Percentiles rank a stretch among this genome's conserved stretches.
phyloP scores from a whole-genome alignment of 1,284 basidiomycete genomes.

The Ustilago cynodontis region DNA sequence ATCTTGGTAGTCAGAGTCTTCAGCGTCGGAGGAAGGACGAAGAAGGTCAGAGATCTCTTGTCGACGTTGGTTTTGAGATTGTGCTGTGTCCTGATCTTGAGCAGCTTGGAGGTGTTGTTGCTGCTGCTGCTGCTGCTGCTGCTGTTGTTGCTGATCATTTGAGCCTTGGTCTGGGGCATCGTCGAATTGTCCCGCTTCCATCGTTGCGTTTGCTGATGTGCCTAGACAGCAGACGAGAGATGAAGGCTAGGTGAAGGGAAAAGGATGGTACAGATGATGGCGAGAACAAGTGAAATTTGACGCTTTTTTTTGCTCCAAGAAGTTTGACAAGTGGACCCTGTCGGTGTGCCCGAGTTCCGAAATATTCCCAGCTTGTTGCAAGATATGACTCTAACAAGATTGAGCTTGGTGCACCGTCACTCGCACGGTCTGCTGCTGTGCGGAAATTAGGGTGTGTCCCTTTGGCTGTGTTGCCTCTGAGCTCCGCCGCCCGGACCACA shows the following conservation, averaged over 20 bases:
- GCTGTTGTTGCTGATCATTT: background rate
- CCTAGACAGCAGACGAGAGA: background rate
- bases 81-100: slow-evolving; percentile 32
- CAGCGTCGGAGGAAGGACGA: slow-evolving; percentile 37
- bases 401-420: background rate
- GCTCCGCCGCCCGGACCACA: slow-evolving; percentile 21
- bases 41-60: slow-evolving; percentile 44
- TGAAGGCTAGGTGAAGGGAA: background rate
- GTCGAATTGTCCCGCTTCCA: slow-evolving; percentile 51
- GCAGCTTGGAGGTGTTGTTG: slow-evolving; percentile 11
- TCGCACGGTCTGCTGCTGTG: background rate
- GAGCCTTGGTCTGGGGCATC: slow-evolving; percentile 33
- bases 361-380: background rate
- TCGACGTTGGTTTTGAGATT: slow-evolving; percentile 32
- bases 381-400: background rate
- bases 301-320: slow-evolving; percentile 9
- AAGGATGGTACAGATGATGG: background rate
- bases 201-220: background rate
- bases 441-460: background rate
- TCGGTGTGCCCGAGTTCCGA: slow-evolving; percentile 22
- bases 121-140: slow-evolving; percentile 20
- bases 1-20: slow-evolving; percentile 28
- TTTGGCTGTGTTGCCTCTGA: slow-evolving; percentile 15
- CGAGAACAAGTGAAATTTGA: background rate
- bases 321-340: slow-evolving; percentile 28